These are phyloP conservation scores for Penicillium hordei DNA, from an alignment of 2,329 filamentous ascomycete genomes.

Conservation along the genomic window DNA sequence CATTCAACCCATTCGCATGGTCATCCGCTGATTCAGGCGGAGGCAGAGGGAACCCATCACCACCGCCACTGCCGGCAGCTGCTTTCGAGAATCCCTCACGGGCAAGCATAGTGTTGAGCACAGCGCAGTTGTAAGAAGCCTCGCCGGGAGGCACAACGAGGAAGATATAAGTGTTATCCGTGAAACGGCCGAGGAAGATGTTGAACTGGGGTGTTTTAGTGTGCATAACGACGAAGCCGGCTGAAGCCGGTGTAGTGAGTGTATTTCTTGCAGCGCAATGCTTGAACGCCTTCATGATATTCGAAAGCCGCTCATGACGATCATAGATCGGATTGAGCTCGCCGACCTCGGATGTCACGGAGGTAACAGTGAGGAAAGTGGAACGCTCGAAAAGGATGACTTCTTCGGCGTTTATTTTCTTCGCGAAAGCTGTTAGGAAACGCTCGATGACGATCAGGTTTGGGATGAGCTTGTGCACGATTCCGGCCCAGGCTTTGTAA, in stretches of 20 bases:
- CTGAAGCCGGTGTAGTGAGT: constrained; percentile 44
- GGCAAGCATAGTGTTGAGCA: constrained; percentile 86
- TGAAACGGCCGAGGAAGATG: constrained; percentile 92
- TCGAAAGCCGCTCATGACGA: constrained; percentile 90
- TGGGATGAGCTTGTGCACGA: constrained; percentile 96
- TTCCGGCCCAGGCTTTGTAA: constrained; percentile 97
- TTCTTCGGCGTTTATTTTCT: constrained; percentile 88
- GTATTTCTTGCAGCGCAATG: constrained; percentile 60
- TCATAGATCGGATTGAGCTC: constrained; percentile 83
- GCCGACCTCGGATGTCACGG: constrained; percentile 75
- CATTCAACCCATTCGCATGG: constrained; percentile 10
- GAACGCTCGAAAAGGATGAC: constrained; percentile 92
- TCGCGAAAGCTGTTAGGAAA: constrained; percentile 77
- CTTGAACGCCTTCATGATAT: constrained; percentile 98
- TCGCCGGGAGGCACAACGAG: constrained; percentile 89
- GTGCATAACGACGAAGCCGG: constrained; percentile 48
- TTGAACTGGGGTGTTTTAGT: constrained; percentile 68
- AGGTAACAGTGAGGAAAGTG: constrained; percentile 94
- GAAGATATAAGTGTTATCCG: constrained; percentile 95
- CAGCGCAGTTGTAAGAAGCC: constrained; percentile 83
- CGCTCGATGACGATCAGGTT: constrained; percentile 86
- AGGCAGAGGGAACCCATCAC: constrained; percentile 44
- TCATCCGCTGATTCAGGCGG: constrained; percentile 32
- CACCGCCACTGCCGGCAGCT: constrained; percentile 47
- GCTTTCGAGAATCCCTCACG: constrained; percentile 74